Percentiles rank a stretch among this genome's conserved stretches.
Conservation (phyloP, 179 eudicot genomes). For the Beta lomatogona region DNA sequence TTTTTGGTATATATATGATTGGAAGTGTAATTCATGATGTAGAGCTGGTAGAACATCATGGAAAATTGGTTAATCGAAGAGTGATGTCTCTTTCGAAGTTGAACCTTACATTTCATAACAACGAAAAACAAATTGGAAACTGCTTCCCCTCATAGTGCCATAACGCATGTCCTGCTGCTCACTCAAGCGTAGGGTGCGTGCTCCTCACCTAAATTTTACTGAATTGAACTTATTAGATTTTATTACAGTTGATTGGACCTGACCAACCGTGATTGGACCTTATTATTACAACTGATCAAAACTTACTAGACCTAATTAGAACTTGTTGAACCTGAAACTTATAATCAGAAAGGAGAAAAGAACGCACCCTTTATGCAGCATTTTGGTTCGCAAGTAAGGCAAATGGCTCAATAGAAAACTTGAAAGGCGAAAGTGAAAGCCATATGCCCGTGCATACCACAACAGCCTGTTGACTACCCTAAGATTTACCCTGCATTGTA, state of each 20-base stretch:
- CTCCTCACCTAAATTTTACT: too few relatives aligned
- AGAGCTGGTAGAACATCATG: neutral
- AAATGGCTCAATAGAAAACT: neutral
- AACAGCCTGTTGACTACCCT: neutral
- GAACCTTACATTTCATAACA: neutral
- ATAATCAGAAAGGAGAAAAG: too few relatives aligned
- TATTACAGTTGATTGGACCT: too few relatives aligned
- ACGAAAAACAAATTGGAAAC: neutral
- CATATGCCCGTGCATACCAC: neutral
- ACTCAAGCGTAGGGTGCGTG: neutral
- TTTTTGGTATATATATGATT: neutral
- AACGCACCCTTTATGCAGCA: neutral
- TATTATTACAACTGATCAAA: too few relatives aligned
- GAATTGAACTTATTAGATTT: too few relatives aligned
- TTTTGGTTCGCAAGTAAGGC: neutral
- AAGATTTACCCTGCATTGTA: neutral
- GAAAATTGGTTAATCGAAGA: neutral
- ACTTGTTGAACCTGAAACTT: too few relatives aligned
- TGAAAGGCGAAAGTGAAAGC: neutral
- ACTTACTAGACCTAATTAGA: too few relatives aligned
- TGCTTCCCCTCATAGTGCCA: neutral
- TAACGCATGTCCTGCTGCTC: neutral
- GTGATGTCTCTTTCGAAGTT: neutral
- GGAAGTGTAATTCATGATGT: too few relatives aligned
- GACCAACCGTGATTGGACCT: too few relatives aligned